Percentiles rank a stretch among this genome's conserved stretches.
phyloP scores from a whole-genome alignment of 2,329 filamentous ascomycete species.

The Colletotrichum sp. region DNA sequence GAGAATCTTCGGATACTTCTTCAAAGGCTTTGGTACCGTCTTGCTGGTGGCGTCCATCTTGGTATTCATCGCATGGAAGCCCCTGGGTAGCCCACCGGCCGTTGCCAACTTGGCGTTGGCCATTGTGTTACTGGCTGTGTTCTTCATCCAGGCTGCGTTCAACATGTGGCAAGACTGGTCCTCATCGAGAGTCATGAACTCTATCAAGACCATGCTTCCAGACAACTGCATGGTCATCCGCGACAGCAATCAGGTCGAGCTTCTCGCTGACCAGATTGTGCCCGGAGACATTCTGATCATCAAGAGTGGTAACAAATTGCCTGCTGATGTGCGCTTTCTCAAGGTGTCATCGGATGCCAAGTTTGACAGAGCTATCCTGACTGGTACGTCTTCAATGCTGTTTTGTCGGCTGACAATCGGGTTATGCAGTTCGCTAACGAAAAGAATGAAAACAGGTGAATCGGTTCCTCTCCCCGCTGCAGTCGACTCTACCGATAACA shows the following conservation, averaged over 20 bases:
- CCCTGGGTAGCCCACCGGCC: conserved; percentile 73
- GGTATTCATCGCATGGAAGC: conserved; percentile 79
- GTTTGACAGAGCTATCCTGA: conserved; percentile 77
- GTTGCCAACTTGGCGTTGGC: conserved; percentile 74
- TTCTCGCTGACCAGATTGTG: conserved; percentile 66
- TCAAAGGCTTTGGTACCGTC: conserved; percentile 77
- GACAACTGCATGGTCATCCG: conserved; percentile 71
- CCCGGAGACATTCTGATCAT: conserved; percentile 74
- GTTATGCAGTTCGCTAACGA: not conserved
- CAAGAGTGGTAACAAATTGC: conserved; percentile 75
- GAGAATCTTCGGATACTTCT: conserved; percentile 72
- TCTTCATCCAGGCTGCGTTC: conserved; percentile 71
- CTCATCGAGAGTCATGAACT: conserved; percentile 77
- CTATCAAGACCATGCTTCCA: conserved; percentile 81
- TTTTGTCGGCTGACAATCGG: not conserved
- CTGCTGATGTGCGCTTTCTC: conserved; percentile 74
- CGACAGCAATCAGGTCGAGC: conserved; percentile 54
- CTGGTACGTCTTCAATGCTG: conserved; percentile 46
- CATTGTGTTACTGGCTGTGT: conserved; percentile 75
- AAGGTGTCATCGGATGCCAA: conserved; percentile 72
- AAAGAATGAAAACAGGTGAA: conserved; percentile 52
- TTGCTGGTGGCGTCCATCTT: conserved; percentile 72
- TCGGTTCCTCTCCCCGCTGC: conserved; percentile 68
- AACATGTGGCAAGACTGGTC: conserved; percentile 79
- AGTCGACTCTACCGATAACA: conserved; percentile 70